These are phyloP conservation scores for Fusarium fujikuroi DNA, from an alignment of 2,329 filamentous ascomycete genomes.

Conservation along the genomic window DNA sequence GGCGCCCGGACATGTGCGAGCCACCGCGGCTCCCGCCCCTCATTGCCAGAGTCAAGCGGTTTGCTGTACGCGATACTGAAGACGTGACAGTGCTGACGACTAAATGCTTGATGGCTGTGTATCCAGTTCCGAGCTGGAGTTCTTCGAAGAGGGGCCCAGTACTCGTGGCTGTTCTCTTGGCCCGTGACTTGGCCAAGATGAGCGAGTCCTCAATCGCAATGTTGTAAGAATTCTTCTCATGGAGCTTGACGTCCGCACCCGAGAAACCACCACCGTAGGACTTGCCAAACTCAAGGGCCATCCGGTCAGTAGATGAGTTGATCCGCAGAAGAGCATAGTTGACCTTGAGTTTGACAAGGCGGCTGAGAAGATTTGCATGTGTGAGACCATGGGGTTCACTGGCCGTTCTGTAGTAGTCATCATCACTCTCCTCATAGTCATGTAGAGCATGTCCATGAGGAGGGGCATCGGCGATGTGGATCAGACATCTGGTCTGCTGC, in stretches of 20 bases:
- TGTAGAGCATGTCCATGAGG: conserved; percentile 20
- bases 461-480: conserved; percentile 31
- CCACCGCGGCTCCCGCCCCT: background rate
- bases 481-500: conserved; percentile 46
- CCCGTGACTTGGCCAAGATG: background rate
- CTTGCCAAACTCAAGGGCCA: background rate
- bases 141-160: conserved; percentile 13
- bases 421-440: background rate
- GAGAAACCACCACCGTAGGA: background rate
- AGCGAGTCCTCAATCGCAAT: background rate
- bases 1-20: background rate
- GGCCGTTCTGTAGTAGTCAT: conserved; percentile 1
- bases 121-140: conserved; percentile 2
- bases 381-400: background rate
- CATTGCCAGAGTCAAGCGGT: background rate
- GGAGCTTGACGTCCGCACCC: background rate
- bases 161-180: conserved; percentile 3
- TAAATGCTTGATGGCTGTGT: conserved; percentile 8
- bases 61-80: conserved; percentile 24
- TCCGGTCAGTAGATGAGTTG: background rate
- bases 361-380: background rate
- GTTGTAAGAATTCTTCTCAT: background rate
- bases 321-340: conserved; percentile 25
- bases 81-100: conserved; percentile 25
- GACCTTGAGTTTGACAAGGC: background rate